Percentiles rank a stretch among this genome's conserved stretches.
Evolutionary conservation across 129 eudicot species (phyloP).

Genomic region (Escallonia herrerae): DNA sequence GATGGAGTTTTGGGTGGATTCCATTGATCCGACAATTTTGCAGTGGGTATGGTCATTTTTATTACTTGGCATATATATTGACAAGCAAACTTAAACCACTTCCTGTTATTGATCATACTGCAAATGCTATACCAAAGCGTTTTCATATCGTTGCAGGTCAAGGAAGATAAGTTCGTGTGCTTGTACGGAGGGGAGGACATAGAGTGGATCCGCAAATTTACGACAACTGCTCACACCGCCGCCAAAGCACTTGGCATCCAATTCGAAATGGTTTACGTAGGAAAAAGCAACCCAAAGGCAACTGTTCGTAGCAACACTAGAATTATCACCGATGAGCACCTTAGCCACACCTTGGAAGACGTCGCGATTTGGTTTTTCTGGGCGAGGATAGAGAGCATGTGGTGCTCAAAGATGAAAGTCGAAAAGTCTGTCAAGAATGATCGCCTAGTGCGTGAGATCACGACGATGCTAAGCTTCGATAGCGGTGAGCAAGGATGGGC

Average conservation of each 20-base stretch:
- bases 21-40: no score
- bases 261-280: constrained; percentile 80
- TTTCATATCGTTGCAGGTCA: constrained; percentile 16
- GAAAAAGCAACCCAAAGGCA: constrained; percentile 75
- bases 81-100: no score
- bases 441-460: constrained; percentile 47
- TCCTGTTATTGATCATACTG: no score
- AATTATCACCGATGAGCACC: constrained; percentile 26
- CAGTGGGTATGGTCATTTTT: no score
- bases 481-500: constrained; percentile 66
- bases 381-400: constrained; percentile 78
- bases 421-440: constrained; percentile 49
- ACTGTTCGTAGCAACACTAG: constrained; percentile 51
- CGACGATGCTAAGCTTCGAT: constrained; percentile 52
- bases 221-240: constrained; percentile 32
- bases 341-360: constrained; percentile 55
- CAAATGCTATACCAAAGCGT: background rate
- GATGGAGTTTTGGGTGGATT: no score
- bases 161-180: constrained; percentile 53
- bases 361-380: constrained; percentile 73
- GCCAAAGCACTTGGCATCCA: constrained; percentile 35
- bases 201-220: constrained; percentile 72
- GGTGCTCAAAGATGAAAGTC: constrained; percentile 55
- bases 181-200: constrained; percentile 84
- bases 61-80: no score